phyloP scores from a whole-genome alignment of 2,329 filamentous ascomycete species.

The Trichoderma sp. region DNA sequence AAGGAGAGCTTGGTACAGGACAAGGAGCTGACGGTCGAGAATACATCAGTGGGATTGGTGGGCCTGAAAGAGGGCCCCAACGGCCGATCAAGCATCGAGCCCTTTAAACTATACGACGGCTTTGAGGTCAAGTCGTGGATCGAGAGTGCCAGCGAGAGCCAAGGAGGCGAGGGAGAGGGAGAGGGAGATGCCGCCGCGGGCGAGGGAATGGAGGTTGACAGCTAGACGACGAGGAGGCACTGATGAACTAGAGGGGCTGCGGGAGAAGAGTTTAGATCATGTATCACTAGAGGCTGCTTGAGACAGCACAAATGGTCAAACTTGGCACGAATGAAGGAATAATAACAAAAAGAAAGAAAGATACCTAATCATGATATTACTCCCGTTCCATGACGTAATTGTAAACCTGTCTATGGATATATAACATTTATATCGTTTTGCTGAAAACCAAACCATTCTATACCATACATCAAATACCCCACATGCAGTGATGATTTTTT shows the following conservation, averaged over 20 bases:
- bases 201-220: slow-evolving; percentile 37
- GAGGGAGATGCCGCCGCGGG: slow-evolving; percentile 35
- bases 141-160: slow-evolving; percentile 64
- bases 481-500: not conserved
- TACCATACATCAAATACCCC: not conserved
- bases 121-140: slow-evolving; percentile 83
- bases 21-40: slow-evolving; percentile 95
- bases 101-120: slow-evolving; percentile 88
- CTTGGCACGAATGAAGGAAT: slow-evolving; percentile 15
- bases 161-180: slow-evolving; percentile 38
- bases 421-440: not conserved
- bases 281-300: slow-evolving; percentile 35
- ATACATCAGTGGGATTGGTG: slow-evolving; percentile 87
- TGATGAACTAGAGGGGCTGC: slow-evolving; percentile 21
- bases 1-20: slow-evolving; percentile 97
- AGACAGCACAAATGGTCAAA: slow-evolving; percentile 24
- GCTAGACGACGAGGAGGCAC: slow-evolving; percentile 27
- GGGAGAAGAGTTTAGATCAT: slow-evolving; percentile 32
- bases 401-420: slow-evolving; percentile 10
- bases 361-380: slow-evolving; percentile 18
- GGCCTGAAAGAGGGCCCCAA: slow-evolving; percentile 50
- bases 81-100: slow-evolving; percentile 61
- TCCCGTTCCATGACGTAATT: slow-evolving; percentile 15
- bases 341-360: slow-evolving; percentile 12
- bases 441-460: not conserved